A percentile compares a stretch with the other conserved stretches of the same genome.
These are phyloP conservation scores for Aspergillus phoenicis DNA, from an alignment of 2,329 filamentous ascomycete species.

Conservation along the genomic window DNA sequence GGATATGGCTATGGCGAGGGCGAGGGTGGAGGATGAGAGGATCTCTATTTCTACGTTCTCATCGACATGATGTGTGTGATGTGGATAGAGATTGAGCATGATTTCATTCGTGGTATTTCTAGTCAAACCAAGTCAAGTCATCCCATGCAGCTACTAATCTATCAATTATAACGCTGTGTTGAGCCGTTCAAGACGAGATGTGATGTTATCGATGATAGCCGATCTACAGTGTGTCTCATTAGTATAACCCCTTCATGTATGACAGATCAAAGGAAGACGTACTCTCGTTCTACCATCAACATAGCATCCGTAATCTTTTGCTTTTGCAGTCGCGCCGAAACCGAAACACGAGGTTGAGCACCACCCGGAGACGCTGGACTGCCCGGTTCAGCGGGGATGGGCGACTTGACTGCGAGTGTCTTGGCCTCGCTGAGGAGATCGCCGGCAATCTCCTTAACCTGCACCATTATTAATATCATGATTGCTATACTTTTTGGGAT, in stretches of 20 bases:
- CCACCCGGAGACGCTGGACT: constrained; percentile 33
- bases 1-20: neutral
- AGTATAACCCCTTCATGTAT: too few species aligned
- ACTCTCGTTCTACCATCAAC: constrained; percentile 55
- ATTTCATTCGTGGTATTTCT: too few species aligned
- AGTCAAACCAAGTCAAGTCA: neutral
- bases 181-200: constrained; percentile 43
- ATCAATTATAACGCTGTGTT: constrained; percentile 35
- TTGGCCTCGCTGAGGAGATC: constrained; percentile 43
- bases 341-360: constrained; percentile 40
- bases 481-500: neutral
- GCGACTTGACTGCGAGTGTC: constrained; percentile 32
- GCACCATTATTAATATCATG: constrained; percentile 18
- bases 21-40: neutral
- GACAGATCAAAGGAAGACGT: constrained; percentile 18
- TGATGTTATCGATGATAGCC: constrained; percentile 48
- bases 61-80: too few species aligned
- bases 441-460: constrained; percentile 46
- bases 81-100: too few species aligned
- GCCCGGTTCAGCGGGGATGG: constrained; percentile 30
- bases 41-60: too few species aligned
- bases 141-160: neutral
- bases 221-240: constrained; percentile 30
- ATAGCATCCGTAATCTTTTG: constrained; percentile 52
- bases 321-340: constrained; percentile 48